A percentile compares a stretch with the other conserved stretches of the same genome.
Conservation (phyloP, 176 grass and related monocot genomes). For the Canna indica region DNA sequence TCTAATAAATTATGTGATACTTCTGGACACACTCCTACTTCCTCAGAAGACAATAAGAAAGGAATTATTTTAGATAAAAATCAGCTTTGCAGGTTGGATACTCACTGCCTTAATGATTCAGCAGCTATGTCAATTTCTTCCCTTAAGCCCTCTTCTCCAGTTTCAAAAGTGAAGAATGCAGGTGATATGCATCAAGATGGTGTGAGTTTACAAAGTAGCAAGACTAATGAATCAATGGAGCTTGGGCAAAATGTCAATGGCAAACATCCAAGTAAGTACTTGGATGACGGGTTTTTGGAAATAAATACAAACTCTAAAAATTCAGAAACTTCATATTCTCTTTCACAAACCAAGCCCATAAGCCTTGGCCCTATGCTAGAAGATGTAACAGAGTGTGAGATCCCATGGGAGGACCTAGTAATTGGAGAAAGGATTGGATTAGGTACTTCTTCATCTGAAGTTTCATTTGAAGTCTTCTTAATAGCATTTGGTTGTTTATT, state of each 20-base stretch:
- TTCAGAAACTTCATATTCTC: background rate
- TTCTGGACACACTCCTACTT: too few species aligned
- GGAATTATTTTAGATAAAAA: too few species aligned
- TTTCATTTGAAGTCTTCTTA: background rate
- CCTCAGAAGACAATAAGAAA: too few species aligned
- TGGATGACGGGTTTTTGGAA: conserved; percentile 57
- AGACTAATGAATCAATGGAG: conserved; percentile 31
- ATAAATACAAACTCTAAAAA: conserved; percentile 1
- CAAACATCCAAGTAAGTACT: conserved; percentile 49
- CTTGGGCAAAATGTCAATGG: conserved; percentile 25
- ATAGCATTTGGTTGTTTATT: too few species aligned
- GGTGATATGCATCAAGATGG: too few species aligned
- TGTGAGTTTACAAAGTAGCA: conserved; percentile 22
- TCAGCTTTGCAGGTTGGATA: too few species aligned
- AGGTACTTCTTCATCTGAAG: conserved; percentile 64
- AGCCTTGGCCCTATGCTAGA: conserved; percentile 70
- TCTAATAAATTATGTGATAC: too few species aligned
- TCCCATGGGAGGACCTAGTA: conserved; percentile 90
- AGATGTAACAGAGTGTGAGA: conserved; percentile 93
- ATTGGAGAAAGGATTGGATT: conserved; percentile 99
- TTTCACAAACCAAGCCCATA: conserved; percentile 19
- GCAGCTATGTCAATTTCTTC: too few species aligned
- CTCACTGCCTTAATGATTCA: too few species aligned
- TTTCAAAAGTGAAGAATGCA: too few species aligned
- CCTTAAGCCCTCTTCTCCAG: too few species aligned